Base-by-base conservation (phyloP, 345 rosid species). In the Brassica rapa region DNA sequence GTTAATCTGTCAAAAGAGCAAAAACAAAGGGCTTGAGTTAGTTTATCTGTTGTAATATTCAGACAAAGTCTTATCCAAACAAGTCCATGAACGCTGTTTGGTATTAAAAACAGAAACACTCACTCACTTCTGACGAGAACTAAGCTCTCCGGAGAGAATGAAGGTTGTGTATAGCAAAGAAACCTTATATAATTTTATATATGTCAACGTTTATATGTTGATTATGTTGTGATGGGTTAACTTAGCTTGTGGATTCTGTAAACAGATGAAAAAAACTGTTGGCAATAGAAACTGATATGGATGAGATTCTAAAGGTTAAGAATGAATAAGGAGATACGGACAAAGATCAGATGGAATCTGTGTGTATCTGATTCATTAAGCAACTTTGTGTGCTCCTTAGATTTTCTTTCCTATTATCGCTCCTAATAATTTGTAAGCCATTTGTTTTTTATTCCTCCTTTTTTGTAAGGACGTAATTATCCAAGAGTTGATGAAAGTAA, bases 271-370 rank as follows among this genome's bases (percentile, higher is more conserved):
- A 62, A 62, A 46, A 30, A 12, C 41, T 24, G 57, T 72, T 72
- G 66, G 33, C 35, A 56, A 37, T 5, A 37, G 69, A 64, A 14
- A 62, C 23, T 27, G 14, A 35, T 51, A 37, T 81, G 87, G 89
- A 86, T 86, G 82, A 82, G 87, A 80, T 70, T 77, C 80, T 86
- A 75, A 84, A 81, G 89, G 87, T 82, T 75, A 81, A 85, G 68
- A 81, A 72, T 84, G 73, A 70, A 82, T 76, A 8, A 66, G 60
- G 64, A 78, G 85, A 84, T 75, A 83, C 59, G 19, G 68, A 74
- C 82, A 62, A 71, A 62, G 70, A 75, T 10, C 8, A 53, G 27
- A 46, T 55, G 71, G 82, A 76, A 64, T 68, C 68, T 37, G 76
- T 37, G 76, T 82, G 73, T 27, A 70, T 80, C 82, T 86, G 74